Percentiles rank a stretch among this genome's conserved stretches.
Conservation (phyloP, 768 basidiomycete genomes). For the Mycena rosella region DNA sequence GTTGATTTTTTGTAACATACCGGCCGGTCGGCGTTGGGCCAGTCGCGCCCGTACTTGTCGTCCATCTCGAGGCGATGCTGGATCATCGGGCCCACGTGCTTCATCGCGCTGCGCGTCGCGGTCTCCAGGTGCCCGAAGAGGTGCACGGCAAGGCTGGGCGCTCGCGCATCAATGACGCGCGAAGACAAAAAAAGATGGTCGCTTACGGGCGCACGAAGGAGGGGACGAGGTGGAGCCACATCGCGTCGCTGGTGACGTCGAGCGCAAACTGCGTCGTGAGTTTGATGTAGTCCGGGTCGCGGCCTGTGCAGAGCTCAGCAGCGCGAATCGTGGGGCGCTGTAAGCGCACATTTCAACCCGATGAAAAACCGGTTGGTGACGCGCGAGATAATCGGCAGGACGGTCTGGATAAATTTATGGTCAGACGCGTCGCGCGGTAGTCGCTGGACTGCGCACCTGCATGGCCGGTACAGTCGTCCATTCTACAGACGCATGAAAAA, state of each 20-base stretch:
- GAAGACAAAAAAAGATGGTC: neutral
- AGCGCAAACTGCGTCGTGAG: conserved; percentile 19
- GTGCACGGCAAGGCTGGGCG: conserved; percentile 9
- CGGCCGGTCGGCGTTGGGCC: conserved; percentile 26
- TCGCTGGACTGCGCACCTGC: conserved; percentile 9
- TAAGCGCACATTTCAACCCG: conserved; percentile 20
- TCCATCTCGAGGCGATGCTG: conserved; percentile 31
- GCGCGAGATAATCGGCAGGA: conserved; percentile 20
- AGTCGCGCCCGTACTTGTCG: conserved; percentile 31
- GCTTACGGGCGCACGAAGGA: conserved; percentile 27
- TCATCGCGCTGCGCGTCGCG: neutral
- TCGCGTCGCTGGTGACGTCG: conserved; percentile 11
- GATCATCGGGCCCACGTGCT: conserved; percentile 22
- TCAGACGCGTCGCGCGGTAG: neutral
- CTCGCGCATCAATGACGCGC: neutral
- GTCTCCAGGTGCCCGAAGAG: conserved; percentile 27
- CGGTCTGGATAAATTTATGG: neutral
- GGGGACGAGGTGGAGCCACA: conserved; percentile 14
- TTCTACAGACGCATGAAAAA: conserved; percentile 3
- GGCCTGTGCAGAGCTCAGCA: conserved; percentile 10
- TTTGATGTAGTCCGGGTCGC: conserved; percentile 31
- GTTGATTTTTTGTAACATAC: conserved; percentile 9
- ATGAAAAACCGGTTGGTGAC: conserved; percentile 29
- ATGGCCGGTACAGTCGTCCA: conserved; percentile 29
- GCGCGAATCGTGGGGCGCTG: too few species aligned